Percentiles rank a stretch among this genome's conserved stretches.
Evolutionary conservation across 2,329 filamentous ascomycete genomes (phyloP).

Genomic region (Colletotrichum sp.): DNA sequence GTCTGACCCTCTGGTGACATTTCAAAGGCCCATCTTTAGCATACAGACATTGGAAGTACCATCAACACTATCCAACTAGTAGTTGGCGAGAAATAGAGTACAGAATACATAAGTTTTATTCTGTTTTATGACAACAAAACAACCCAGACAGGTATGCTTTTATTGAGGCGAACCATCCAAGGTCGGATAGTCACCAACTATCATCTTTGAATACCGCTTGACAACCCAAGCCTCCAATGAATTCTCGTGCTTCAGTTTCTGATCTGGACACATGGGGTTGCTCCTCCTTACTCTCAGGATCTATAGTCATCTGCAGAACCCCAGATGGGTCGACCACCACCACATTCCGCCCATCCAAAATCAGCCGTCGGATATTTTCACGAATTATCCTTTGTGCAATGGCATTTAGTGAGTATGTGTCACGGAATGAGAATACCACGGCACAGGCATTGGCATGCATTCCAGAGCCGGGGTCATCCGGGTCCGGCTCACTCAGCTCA

Average conservation of each 20-base stretch:
- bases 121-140: not conserved
- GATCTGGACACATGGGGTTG: slow-evolving; percentile 26
- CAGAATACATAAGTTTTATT: not conserved
- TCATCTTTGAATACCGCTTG: slow-evolving; percentile 28
- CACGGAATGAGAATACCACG: slow-evolving; percentile 35
- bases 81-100: not conserved
- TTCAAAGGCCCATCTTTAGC: not conserved
- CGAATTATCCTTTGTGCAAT: slow-evolving; percentile 33
- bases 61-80: not conserved
- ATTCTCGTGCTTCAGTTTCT: slow-evolving; percentile 29
- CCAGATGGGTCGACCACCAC: slow-evolving; percentile 33
- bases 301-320: slow-evolving; percentile 26
- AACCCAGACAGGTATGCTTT: not conserved
- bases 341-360: slow-evolving; percentile 28
- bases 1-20: not conserved
- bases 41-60: not conserved
- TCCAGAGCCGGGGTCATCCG: slow-evolving; percentile 30
- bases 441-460: slow-evolving; percentile 29
- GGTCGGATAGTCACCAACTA: slow-evolving; percentile 15
- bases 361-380: slow-evolving; percentile 29
- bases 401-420: slow-evolving; percentile 34
- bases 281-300: slow-evolving; percentile 2
- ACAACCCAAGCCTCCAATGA: slow-evolving; percentile 33
- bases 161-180: not conserved
- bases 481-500: slow-evolving; percentile 27